Evolutionary conservation across 2,329 filamentous ascomycete species (phyloP).

Genomic region (Phyllosticta ampelicida): DNA sequence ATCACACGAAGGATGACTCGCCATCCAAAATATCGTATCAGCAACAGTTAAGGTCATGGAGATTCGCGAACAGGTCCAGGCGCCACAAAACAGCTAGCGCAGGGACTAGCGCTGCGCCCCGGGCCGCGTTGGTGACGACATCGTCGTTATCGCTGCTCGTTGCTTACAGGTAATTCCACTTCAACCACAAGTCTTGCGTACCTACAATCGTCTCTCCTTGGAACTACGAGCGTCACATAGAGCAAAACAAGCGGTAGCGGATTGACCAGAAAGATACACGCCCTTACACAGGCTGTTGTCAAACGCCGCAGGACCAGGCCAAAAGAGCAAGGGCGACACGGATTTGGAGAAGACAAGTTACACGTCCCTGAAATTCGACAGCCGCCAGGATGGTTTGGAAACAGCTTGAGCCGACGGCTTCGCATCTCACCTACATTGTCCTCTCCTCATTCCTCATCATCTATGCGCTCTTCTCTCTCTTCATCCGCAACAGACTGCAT

Average conservation of each 20-base stretch:
- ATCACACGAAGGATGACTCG: neutral
- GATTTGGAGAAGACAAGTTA: neutral
- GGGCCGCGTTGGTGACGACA: neutral
- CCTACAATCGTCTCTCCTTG: neutral
- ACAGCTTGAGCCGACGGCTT: constrained; percentile 36
- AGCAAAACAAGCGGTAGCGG: neutral
- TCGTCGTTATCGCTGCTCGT: neutral
- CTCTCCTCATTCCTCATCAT: constrained; percentile 35
- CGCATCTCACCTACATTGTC: constrained; percentile 36
- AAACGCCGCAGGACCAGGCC: neutral
- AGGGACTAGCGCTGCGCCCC: neutral
- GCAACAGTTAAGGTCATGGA: neutral
- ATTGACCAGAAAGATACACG: neutral
- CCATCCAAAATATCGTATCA: neutral
- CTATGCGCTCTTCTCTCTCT: constrained; percentile 36
- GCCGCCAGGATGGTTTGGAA: constrained; percentile 27
- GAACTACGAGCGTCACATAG: neutral
- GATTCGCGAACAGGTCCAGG: neutral
- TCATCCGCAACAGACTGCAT: constrained; percentile 38
- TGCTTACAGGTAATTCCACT: neutral
- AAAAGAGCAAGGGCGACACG: neutral
- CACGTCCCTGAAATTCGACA: neutral
- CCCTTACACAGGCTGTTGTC: neutral
- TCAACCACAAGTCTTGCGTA: neutral
- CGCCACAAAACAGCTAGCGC: neutral